Evolutionary conservation across 345 rosid genomes (phyloP).

Genomic region (Punica granatum): DNA sequence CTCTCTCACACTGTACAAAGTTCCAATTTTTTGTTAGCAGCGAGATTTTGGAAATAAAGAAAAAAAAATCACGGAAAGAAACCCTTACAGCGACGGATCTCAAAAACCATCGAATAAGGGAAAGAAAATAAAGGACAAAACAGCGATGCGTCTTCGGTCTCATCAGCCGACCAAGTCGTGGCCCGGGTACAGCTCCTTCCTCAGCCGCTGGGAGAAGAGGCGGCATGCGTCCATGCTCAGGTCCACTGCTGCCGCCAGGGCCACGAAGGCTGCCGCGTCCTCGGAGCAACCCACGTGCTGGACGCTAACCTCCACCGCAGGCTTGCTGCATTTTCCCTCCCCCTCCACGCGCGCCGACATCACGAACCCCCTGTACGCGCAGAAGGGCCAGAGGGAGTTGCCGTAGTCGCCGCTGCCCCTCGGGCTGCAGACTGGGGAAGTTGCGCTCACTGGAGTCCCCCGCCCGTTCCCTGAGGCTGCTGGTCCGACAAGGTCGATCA

Average conservation of each 20-base stretch:
- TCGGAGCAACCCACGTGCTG: slow-evolving; percentile 89
- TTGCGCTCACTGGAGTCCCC: slow-evolving; percentile 21
- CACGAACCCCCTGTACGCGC: slow-evolving; percentile 63
- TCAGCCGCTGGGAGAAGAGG: slow-evolving; percentile 75
- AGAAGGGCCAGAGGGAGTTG: slow-evolving; percentile 60
- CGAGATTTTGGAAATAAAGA: slow-evolving; percentile 1
- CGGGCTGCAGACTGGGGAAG: slow-evolving; percentile 72
- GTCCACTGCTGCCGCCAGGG: slow-evolving; percentile 83
- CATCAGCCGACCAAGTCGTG: slow-evolving; percentile 30
- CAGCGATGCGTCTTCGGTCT: neutral
- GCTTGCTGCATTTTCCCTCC: slow-evolving; percentile 78
- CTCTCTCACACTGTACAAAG: slow-evolving; percentile 19
- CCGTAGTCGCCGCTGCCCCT: slow-evolving; percentile 74
- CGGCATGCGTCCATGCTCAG: slow-evolving; percentile 90
- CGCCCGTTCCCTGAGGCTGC: slow-evolving; percentile 19
- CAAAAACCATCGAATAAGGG: neutral
- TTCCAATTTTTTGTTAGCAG: slow-evolving; percentile 13
- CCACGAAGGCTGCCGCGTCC: slow-evolving; percentile 93
- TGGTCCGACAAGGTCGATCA: slow-evolving; percentile 42
- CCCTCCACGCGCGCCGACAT: slow-evolving; percentile 88
- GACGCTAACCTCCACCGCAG: slow-evolving; percentile 79
- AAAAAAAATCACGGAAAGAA: slow-evolving; percentile 13
- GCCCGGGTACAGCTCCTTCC: slow-evolving; percentile 68
- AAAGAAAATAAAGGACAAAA: neutral
- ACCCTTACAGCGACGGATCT: neutral